Base-by-base conservation (phyloP, 352 stramenopile genomes). In the Globisporangium apiculatum region DNA sequence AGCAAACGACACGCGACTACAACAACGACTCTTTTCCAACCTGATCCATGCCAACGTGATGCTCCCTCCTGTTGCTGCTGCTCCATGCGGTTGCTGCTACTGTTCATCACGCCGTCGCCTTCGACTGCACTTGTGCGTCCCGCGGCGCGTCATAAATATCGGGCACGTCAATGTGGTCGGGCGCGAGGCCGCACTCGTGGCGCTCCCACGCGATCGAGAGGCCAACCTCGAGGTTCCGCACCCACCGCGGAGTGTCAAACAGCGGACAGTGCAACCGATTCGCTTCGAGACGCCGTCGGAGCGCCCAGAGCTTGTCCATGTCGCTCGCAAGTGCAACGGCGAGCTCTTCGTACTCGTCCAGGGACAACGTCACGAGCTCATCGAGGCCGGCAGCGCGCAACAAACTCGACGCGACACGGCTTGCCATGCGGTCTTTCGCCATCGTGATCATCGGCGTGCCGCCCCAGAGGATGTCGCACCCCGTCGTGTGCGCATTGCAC, bases 401-500 rank as follows among this genome's bases (percentile, higher is more conserved):
- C 40, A 98, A 61, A 72, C 79, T 95, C 17, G 85, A 87, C 9
- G 87, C 89, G 4, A 98, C 87, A 47, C 92, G 84, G 4, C 75
- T 89, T 1, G 86, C 83, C 86, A 98, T 96, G 50, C 86, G 89
- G n/a, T 95, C 84, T 48, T 93, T 94, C 0, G 77, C 65, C 72
- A 95, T 80, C 14, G 89, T 97, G 55, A 98, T 68, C 71, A 98
- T 90, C 11, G 94, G 94, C 24, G 89, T 96, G 3, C 77, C 79
- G 5, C 79, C 84, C 93, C 91, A 98, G 31, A 98, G 67, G 43
- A 97, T 95, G 53, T 98, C 92, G 52, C 87, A 96, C 3, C 78
- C 89, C 0, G 90, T 97, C 8, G 92, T 97, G 65, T 97, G 87
- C 2, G 88, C 91, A 61, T 98, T 97, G 65, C 81, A 97, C 56